phyloP scores from a whole-genome alignment of 306 rosid species.

The Lablab purpureus region DNA sequence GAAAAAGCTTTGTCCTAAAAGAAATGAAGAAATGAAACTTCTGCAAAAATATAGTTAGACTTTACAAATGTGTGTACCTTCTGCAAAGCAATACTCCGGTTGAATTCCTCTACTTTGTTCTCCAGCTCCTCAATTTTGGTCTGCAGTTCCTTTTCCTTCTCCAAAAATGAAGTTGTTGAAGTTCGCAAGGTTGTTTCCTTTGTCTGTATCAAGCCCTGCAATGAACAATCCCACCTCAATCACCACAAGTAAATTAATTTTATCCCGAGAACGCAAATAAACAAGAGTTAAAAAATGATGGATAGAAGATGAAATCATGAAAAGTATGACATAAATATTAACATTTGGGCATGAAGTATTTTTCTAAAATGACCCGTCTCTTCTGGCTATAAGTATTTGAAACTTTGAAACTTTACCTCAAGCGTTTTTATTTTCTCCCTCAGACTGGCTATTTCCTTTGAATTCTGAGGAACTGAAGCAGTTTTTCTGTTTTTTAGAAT shows the following conservation, averaged over 20 bases:
- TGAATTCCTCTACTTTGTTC: constrained; percentile 66
- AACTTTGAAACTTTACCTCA: constrained; percentile 67
- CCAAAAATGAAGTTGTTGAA: constrained; percentile 62
- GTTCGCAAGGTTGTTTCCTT: constrained; percentile 77
- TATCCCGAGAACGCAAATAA: not conserved
- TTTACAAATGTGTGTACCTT: constrained; percentile 56
- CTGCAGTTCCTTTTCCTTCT: constrained; percentile 82
- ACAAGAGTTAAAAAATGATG: not conserved
- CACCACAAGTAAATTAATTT: constrained; percentile 6
- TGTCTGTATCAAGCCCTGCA: constrained; percentile 68
- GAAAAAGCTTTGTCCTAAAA: not conserved
- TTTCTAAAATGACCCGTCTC: not conserved
- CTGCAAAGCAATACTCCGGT: constrained; percentile 54
- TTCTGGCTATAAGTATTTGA: constrained; percentile 5
- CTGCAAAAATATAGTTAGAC: not conserved
- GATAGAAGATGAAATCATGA: not conserved
- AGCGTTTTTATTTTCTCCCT: constrained; percentile 80
- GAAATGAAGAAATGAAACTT: constrained; percentile 13
- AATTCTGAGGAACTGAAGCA: constrained; percentile 53
- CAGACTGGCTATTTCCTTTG: constrained; percentile 71
- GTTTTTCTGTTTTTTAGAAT: constrained; percentile 54
- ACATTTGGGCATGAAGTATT: constrained; percentile 14
- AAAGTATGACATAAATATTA: not conserved
- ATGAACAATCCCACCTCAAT: constrained; percentile 26
- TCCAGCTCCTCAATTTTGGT: constrained; percentile 76